Conservation (phyloP, 176 grass and related monocot genomes). For the Neostapfia colusana region DNA sequence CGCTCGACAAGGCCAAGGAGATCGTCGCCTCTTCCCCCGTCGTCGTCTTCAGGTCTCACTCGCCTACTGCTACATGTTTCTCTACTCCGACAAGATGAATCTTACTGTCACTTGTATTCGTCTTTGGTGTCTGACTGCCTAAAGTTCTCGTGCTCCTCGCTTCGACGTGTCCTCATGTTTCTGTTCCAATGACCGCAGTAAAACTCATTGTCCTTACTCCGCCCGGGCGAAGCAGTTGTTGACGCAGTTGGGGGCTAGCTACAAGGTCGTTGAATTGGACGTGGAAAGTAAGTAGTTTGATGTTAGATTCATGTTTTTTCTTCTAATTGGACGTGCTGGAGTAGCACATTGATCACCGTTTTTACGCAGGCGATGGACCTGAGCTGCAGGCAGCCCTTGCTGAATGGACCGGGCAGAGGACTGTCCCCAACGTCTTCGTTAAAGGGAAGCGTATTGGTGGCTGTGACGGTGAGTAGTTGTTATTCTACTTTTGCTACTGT, state of each 20-base stretch:
- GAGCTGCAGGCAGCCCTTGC: conserved; percentile 52
- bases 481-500: background rate
- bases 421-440: conserved; percentile 62
- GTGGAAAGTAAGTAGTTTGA: conserved; percentile 55
- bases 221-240: conserved; percentile 49
- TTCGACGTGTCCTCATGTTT: background rate
- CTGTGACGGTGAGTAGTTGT: conserved; percentile 43
- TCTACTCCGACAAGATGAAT: background rate
- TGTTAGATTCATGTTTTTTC: background rate
- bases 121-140: background rate
- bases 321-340: too few relatives aligned
- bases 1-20: conserved; percentile 61
- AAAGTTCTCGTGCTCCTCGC: background rate
- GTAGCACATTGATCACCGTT: background rate
- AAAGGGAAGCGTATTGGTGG: conserved; percentile 66
- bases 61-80: background rate
- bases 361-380: conserved; percentile 49
- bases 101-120: too few relatives aligned
- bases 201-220: conserved; percentile 54
- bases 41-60: conserved; percentile 56
- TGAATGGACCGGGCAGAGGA: conserved; percentile 58
- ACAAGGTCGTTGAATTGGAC: conserved; percentile 59
- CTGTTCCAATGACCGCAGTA: conserved; percentile 29
- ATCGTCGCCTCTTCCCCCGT: conserved; percentile 43
- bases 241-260: conserved; percentile 42